phyloP scores from a whole-genome alignment of 768 basidiomycete species.

The Kondoa subrosea region DNA sequence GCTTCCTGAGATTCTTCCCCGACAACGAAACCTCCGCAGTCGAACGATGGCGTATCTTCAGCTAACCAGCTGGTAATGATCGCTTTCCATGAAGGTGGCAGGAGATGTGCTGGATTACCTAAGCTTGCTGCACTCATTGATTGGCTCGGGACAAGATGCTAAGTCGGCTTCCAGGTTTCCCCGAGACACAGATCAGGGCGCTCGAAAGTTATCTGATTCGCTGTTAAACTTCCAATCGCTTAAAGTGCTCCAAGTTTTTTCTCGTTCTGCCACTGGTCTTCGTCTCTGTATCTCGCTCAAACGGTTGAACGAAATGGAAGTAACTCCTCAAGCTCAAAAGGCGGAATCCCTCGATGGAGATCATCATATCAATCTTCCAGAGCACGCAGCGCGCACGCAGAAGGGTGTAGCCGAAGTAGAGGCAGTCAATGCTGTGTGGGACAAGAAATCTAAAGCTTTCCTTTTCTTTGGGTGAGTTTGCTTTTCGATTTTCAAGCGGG shows the following conservation, averaged over 20 bases:
- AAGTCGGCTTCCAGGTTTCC: no score
- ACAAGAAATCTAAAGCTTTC: neutral
- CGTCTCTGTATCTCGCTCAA: no score
- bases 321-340: neutral
- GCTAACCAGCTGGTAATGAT: constrained; percentile 66
- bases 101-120: constrained; percentile 42
- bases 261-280: no score
- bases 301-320: neutral
- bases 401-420: neutral
- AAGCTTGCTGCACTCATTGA: neutral
- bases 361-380: neutral
- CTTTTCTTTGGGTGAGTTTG: neutral
- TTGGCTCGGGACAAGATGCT: no score
- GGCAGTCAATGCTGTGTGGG: neutral
- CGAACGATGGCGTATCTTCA: constrained; percentile 90
- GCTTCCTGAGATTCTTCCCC: constrained; percentile 76
- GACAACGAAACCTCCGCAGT: constrained; percentile 90
- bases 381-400: neutral
- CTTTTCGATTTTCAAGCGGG: neutral
- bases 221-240: no score
- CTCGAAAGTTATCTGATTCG: no score
- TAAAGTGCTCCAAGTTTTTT: no score
- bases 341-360: neutral
- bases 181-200: no score
- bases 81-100: constrained; percentile 81